Evolutionary conservation across 345 rosid genomes (phyloP).

Genomic region (Arabidopsis arenosa): DNA sequence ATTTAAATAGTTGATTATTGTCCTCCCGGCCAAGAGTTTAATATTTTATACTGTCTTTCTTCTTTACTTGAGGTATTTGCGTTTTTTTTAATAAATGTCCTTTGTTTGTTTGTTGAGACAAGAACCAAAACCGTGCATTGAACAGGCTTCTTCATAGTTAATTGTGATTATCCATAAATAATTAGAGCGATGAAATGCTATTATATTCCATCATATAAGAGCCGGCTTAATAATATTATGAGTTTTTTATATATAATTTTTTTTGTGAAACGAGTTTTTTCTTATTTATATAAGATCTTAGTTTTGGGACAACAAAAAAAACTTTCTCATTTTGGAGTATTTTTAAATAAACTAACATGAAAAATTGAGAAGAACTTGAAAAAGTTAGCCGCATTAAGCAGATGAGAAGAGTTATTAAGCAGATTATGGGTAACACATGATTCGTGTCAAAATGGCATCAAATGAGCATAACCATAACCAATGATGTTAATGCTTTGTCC

Average conservation of each 20-base stretch:
- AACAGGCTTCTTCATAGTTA: conserved; percentile 25
- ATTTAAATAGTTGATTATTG: not conserved
- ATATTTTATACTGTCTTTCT: not conserved
- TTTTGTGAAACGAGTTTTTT: no score
- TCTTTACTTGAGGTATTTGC: not conserved
- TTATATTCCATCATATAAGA: not conserved
- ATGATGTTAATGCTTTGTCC: no score
- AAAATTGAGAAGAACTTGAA: no score
- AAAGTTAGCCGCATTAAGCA: no score
- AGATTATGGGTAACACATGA: no score
- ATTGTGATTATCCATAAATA: not conserved
- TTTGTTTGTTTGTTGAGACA: not conserved
- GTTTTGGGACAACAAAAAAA: not conserved
- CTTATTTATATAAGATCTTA: not conserved
- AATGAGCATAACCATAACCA: no score
- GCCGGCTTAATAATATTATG: not conserved
- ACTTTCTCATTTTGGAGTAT: not conserved
- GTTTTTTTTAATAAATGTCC: not conserved
- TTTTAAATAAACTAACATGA: no score
- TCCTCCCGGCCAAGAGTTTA: conserved; percentile 16
- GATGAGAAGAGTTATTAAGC: no score
- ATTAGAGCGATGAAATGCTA: not conserved
- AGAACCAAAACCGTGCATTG: conserved; percentile 29
- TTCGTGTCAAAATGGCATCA: no score
- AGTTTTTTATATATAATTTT: not conserved